phyloP scores from a whole-genome alignment of 208 protist species.

The Wallacemonas sp. region DNA sequence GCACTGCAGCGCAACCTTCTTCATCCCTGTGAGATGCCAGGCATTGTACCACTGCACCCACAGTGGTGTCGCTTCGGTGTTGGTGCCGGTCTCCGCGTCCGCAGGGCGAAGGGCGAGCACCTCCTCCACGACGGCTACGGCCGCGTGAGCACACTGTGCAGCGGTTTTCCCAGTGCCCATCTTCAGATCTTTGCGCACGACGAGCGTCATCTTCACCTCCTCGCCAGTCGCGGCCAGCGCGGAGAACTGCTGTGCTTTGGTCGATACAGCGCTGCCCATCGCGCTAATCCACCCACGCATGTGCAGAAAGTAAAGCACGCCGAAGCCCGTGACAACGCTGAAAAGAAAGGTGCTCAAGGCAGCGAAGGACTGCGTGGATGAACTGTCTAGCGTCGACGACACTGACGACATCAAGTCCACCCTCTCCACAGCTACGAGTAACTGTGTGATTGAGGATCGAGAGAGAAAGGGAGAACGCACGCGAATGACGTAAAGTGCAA shows the following conservation, averaged over 20 bases:
- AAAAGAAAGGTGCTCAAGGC: conserved; percentile 16
- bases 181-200: conserved; percentile 93
- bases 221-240: conserved; percentile 28
- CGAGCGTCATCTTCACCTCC: conserved; percentile 90
- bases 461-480: not conserved
- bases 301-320: conserved; percentile 9
- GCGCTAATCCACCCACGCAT: conserved; percentile 7
- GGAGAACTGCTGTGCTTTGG: conserved; percentile 5
- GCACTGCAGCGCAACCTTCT: conserved; percentile 85
- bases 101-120: conserved; percentile 19
- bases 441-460: no score
- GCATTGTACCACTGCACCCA: conserved; percentile 74
- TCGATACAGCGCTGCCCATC: not conserved
- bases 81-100: conserved; percentile 27
- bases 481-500: no score
- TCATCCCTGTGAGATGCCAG: conserved; percentile 60
- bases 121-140: conserved; percentile 84
- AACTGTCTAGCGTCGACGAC: not conserved
- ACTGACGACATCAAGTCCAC: not conserved
- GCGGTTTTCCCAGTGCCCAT: conserved; percentile 96
- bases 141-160: conserved; percentile 95
- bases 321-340: conserved; percentile 27
- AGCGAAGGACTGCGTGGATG: not conserved
- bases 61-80: conserved; percentile 13
- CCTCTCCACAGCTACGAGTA: no score